These are phyloP conservation scores for Termitomyces sp. DNA, from an alignment of 768 basidiomycete genomes.

Conservation along the genomic window DNA sequence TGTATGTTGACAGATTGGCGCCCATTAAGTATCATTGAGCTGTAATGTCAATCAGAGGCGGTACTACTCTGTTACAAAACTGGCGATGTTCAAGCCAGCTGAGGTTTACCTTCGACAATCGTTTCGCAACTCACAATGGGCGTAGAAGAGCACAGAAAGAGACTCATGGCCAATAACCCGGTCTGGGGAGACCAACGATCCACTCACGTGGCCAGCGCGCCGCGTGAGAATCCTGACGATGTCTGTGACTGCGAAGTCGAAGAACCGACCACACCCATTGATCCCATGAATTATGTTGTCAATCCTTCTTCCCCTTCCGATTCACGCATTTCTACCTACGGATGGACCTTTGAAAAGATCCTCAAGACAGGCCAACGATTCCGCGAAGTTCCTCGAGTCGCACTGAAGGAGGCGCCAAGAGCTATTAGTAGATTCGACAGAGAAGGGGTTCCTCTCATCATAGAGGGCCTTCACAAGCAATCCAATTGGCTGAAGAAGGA, in stretches of 20 bases:
- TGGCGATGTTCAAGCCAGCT: too few relatives aligned
- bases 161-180: constrained; percentile 15
- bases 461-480: constrained; percentile 57
- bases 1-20: background rate
- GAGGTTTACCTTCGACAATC: background rate
- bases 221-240: background rate
- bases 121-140: background rate
- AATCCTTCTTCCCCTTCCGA: background rate
- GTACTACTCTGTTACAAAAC: too few relatives aligned
- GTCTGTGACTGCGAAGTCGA: background rate
- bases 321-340: constrained; percentile 16
- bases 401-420: constrained; percentile 24
- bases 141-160: constrained; percentile 19
- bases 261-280: background rate
- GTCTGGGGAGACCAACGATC: constrained; percentile 18
- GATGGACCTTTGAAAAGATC: constrained; percentile 45
- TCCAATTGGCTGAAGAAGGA: constrained; percentile 49
- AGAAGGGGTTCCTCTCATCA: constrained; percentile 57
- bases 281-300: constrained; percentile 8
- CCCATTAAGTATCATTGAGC: background rate
- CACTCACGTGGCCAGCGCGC: constrained; percentile 11
- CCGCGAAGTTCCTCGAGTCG: constrained; percentile 33
- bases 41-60: background rate
- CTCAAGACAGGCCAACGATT: constrained; percentile 19
- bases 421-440: constrained; percentile 44